A percentile compares a stretch with the other conserved stretches of the same genome.
Conservation (phyloP, 2,329 filamentous ascomycete species). For the Metarhizium rileyi region DNA sequence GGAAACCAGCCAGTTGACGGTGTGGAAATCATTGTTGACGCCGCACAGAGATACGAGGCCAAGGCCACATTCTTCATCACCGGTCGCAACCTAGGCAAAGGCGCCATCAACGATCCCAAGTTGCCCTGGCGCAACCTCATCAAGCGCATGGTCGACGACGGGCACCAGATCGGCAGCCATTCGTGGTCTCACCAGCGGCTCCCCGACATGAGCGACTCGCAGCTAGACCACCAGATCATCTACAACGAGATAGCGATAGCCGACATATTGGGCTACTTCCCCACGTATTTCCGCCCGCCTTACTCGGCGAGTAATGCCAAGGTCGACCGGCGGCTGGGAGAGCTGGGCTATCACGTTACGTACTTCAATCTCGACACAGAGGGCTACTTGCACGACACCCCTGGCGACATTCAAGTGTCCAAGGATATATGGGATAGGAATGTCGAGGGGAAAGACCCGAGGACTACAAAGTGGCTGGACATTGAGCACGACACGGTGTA, state of each 20-base stretch:
- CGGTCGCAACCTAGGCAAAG: constrained; percentile 27
- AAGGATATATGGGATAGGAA: constrained; percentile 28
- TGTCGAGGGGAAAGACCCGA: constrained; percentile 23
- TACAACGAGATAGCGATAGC: constrained; percentile 33
- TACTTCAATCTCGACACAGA: constrained; percentile 54
- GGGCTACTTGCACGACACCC: constrained; percentile 44
- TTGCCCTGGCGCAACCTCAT: constrained; percentile 26
- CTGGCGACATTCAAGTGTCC: constrained; percentile 36
- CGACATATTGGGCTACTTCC: constrained; percentile 29
- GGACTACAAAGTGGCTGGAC: constrained; percentile 32
- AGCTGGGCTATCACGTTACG: constrained; percentile 46
- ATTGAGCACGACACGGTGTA: constrained; percentile 44
- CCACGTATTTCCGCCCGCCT: constrained; percentile 35
- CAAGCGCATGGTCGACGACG: constrained; percentile 38
- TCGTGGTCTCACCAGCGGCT: constrained; percentile 38
- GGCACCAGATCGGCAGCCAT: constrained; percentile 51
- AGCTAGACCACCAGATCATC: constrained; percentile 30
- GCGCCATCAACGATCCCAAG: constrained; percentile 29
- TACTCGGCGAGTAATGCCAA: constrained; percentile 34
- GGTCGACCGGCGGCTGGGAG: constrained; percentile 28
- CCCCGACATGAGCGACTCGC: constrained; percentile 21
- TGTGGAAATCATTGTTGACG: neutral
- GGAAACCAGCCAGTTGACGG: no score
- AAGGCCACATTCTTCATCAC: constrained; percentile 31
- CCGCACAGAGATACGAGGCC: constrained; percentile 20